phyloP scores from a whole-genome alignment of 1,284 basidiomycete genomes.

The Xanthoconium separans region DNA sequence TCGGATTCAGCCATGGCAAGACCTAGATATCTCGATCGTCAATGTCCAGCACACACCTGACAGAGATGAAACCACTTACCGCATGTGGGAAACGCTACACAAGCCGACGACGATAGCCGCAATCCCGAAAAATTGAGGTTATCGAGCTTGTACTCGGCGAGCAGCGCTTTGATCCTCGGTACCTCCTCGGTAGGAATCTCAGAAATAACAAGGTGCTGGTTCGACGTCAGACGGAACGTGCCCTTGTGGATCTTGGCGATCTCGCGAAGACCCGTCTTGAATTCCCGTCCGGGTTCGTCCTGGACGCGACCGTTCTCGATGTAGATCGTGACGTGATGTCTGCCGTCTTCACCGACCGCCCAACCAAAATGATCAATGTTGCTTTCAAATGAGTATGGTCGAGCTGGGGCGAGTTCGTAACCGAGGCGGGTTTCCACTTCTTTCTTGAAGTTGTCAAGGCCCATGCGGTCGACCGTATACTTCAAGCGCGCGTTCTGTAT shows the following conservation, averaged over 20 bases:
- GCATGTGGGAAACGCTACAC: slow-evolving; percentile 98
- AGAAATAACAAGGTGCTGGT: slow-evolving; percentile 92
- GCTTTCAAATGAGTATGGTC: slow-evolving; percentile 80
- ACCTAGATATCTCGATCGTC: slow-evolving; percentile 40
- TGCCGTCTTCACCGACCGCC: slow-evolving; percentile 85
- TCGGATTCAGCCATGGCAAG: slow-evolving; percentile 96
- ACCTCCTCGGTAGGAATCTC: slow-evolving; percentile 78
- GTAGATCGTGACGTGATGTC: slow-evolving; percentile 91
- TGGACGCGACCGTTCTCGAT: slow-evolving; percentile 98
- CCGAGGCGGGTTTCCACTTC: slow-evolving; percentile 92
- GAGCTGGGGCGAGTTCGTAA: slow-evolving; percentile 72
- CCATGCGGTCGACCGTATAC: slow-evolving; percentile 97
- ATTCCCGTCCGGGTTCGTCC: slow-evolving; percentile 87
- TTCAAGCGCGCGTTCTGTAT: slow-evolving; percentile 85
- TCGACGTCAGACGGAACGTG: slow-evolving; percentile 88
- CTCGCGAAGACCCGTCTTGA: slow-evolving; percentile 92
- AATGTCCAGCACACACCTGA: background rate
- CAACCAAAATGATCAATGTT: slow-evolving; percentile 97
- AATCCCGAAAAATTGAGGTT: slow-evolving; percentile 82
- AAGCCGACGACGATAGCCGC: slow-evolving; percentile 86
- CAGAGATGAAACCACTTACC: slow-evolving; percentile 39
- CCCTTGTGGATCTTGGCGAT: slow-evolving; percentile 95
- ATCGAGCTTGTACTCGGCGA: slow-evolving; percentile 90
- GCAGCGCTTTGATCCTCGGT: slow-evolving; percentile 74
- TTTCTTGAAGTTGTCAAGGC: slow-evolving; percentile 79